phyloP scores from a whole-genome alignment of 2,329 filamentous ascomycete genomes.

The Xenosphaeropsis pyriputrescens region DNA sequence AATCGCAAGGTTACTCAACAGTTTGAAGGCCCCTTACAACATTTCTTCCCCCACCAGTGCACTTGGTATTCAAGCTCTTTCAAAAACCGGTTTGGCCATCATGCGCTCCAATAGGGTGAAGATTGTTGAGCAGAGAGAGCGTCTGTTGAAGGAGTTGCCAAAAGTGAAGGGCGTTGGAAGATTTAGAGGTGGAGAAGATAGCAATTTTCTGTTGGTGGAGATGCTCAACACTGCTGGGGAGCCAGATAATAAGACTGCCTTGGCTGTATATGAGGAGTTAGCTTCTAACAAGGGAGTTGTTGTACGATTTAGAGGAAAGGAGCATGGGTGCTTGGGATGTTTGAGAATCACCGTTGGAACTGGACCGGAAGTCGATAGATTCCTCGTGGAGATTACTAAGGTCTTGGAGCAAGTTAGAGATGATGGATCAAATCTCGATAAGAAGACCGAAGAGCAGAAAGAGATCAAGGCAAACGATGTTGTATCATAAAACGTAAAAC shows the following conservation, averaged over 20 bases:
- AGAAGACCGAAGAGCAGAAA: constrained; percentile 9
- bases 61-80: constrained; percentile 61
- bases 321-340: constrained; percentile 78
- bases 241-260: constrained; percentile 65
- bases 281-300: constrained; percentile 83
- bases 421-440: not conserved
- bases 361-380: constrained; percentile 67
- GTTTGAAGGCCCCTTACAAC: constrained; percentile 92
- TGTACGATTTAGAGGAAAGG: constrained; percentile 85
- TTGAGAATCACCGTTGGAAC: constrained; percentile 88
- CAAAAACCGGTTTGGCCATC: constrained; percentile 47
- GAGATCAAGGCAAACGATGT: constrained; percentile 8
- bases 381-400: constrained; percentile 50
- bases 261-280: constrained; percentile 69
- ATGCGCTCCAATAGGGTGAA: constrained; percentile 59
- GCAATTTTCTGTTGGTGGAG: constrained; percentile 87
- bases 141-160: constrained; percentile 60
- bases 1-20: constrained; percentile 74
- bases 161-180: constrained; percentile 64
- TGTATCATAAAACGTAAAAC: constrained; percentile 8
- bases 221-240: constrained; percentile 59
- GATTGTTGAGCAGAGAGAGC: constrained; percentile 63
- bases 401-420: constrained; percentile 10
- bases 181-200: constrained; percentile 63
- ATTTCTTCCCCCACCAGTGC: constrained; percentile 77